phyloP scores from a whole-genome alignment of 805 yeast genomes.

The Metschnikowia reukaufii region DNA sequence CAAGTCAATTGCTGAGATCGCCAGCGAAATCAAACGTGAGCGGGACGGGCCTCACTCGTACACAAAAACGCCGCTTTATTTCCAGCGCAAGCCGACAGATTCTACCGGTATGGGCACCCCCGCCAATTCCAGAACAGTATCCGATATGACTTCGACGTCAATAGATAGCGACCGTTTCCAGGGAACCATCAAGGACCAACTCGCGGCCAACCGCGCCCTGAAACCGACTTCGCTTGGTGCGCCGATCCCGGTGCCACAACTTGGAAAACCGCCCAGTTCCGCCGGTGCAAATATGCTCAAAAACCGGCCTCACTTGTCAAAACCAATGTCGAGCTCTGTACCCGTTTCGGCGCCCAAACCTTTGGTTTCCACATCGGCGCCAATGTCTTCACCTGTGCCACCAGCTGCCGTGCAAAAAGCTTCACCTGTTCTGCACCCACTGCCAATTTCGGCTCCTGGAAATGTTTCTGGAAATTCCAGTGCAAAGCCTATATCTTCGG shows the following conservation, averaged over 20 bases:
- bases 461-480: no score
- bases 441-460: no score
- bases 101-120: no score
- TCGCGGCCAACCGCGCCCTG: slow-evolving; percentile 46
- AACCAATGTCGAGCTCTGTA: neutral
- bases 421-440: no score
- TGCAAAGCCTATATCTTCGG: no score
- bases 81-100: slow-evolving; percentile 21
- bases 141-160: no score
- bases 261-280: slow-evolving; percentile 11
- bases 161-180: no score
- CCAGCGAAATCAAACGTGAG: slow-evolving; percentile 40
- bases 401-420: no score
- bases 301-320: neutral
- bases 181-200: slow-evolving; percentile 43
- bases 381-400: no score
- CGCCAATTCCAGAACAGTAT: neutral
- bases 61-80: slow-evolving; percentile 31
- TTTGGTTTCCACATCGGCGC: neutral
- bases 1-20: slow-evolving; percentile 43
- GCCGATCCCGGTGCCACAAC: slow-evolving; percentile 9
- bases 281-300: neutral
- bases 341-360: neutral
- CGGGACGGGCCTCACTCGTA: slow-evolving; percentile 28
- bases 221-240: slow-evolving; percentile 9